Percentiles rank a stretch among this genome's conserved stretches.
Conservation (phyloP, 1,284 basidiomycete species). For the Psilocybe mexicana region DNA sequence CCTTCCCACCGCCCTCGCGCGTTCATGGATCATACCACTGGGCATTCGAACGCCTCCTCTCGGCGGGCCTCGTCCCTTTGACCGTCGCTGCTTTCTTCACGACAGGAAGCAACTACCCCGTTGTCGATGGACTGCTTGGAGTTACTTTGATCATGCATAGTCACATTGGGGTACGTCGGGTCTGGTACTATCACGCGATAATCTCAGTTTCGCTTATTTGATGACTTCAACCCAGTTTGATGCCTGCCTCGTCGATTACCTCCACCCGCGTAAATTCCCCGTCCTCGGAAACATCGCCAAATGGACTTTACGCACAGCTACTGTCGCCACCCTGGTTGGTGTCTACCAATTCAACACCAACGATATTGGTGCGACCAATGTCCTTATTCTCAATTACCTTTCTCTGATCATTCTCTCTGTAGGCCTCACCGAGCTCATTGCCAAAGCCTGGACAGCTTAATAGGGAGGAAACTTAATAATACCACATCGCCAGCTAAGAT, state of each 20-base stretch:
- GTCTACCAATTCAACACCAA: constrained; percentile 98
- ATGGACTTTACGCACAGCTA: constrained; percentile 80
- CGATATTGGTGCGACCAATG: constrained; percentile 73
- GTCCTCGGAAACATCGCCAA: constrained; percentile 65
- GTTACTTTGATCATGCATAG: constrained; percentile 90
- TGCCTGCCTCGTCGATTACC: constrained; percentile 79
- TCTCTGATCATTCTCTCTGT: constrained; percentile 4
- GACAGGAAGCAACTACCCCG: constrained; percentile 71
- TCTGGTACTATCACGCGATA: not conserved
- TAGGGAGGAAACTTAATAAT: not conserved
- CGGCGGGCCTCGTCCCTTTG: constrained; percentile 86
- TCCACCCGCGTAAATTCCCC: constrained; percentile 94
- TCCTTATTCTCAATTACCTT: not conserved
- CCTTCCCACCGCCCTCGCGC: constrained; percentile 82
- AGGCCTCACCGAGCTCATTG: constrained; percentile 62
- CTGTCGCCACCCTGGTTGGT: constrained; percentile 86
- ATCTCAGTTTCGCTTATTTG: not conserved
- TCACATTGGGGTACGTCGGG: constrained; percentile 80
- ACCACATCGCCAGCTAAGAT: constrained; percentile 7
- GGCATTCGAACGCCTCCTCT: constrained; percentile 93
- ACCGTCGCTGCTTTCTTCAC: constrained; percentile 81
- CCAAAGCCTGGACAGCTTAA: constrained; percentile 32
- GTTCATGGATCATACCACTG: constrained; percentile 96
- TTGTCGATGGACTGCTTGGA: constrained; percentile 88
- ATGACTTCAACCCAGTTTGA: constrained; percentile 56